phyloP scores from a whole-genome alignment of 2,329 filamentous ascomycete species.

The Elsinoe necatrix region DNA sequence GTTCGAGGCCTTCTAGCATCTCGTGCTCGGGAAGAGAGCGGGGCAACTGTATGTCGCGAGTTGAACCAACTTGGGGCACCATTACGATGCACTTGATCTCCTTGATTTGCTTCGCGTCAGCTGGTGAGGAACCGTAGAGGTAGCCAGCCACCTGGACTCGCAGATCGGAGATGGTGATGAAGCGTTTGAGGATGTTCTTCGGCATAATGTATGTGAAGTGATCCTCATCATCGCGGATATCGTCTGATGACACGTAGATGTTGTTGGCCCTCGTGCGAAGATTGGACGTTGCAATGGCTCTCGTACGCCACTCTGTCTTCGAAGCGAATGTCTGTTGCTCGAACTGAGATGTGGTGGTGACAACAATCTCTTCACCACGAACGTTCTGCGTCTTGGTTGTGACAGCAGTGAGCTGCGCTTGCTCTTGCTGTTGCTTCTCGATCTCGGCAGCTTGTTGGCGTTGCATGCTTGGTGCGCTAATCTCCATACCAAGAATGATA shows the following conservation, averaged over 20 bases:
- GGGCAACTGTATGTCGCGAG: conserved; percentile 83
- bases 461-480: conserved; percentile 94
- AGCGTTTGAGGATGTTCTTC: conserved; percentile 96
- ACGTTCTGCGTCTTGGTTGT: conserved; percentile 98
- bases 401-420: conserved; percentile 90
- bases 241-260: conserved; percentile 95
- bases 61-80: conserved; percentile 91
- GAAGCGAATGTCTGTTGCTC: conserved; percentile 97
- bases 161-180: conserved; percentile 94
- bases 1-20: conserved; percentile 76
- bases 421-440: conserved; percentile 96
- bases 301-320: conserved; percentile 96
- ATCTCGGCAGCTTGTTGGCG: conserved; percentile 97
- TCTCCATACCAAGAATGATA: conserved; percentile 99
- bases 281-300: conserved; percentile 94
- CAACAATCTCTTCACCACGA: conserved; percentile 93
- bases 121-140: conserved; percentile 83
- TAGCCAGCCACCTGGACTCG: conserved; percentile 95
- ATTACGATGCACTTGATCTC: conserved; percentile 95
- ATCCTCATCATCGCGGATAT: conserved; percentile 82
- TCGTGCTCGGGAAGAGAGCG: conserved; percentile 88
- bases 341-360: conserved; percentile 95
- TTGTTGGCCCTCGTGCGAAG: conserved; percentile 90
- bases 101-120: conserved; percentile 94
- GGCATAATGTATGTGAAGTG: conserved; percentile 95